phyloP scores from a whole-genome alignment of 116 monocot genomes.

The Posidonia oceanica region DNA sequence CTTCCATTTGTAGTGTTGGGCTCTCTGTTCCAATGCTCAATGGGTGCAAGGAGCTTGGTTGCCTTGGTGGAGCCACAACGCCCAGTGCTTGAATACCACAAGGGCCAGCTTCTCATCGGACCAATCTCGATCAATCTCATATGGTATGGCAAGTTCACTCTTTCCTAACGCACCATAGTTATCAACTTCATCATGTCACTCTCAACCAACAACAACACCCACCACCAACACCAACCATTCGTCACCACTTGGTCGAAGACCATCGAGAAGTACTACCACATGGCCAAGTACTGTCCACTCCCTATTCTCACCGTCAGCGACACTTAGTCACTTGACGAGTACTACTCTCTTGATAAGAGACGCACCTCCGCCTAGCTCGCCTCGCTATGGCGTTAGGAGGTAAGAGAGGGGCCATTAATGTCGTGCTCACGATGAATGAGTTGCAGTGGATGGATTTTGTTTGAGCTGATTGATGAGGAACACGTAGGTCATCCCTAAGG shows the following conservation, averaged over 20 bases:
- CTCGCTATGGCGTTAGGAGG: conserved; percentile 26
- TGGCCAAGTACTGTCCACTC: conserved; percentile 20
- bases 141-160: conserved; percentile 28
- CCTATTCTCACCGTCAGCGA: conserved; percentile 32
- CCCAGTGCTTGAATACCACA: conserved; percentile 7
- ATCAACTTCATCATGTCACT: conserved; percentile 31
- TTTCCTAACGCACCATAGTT: conserved; percentile 24
- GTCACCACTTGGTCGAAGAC: conserved; percentile 61
- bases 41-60: conserved; percentile 7
- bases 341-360: conserved; percentile 40
- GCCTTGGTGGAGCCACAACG: conserved; percentile 5
- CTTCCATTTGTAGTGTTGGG: background rate
- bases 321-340: too few species aligned
- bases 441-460: too few species aligned
- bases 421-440: too few species aligned
- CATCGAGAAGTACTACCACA: conserved; percentile 43
- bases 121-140: conserved; percentile 15
- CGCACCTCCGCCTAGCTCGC: conserved; percentile 30
- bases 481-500: too few species aligned
- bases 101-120: conserved; percentile 13
- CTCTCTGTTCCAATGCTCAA: background rate
- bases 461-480: conserved; percentile 4
- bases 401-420: conserved; percentile 13
- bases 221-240: conserved; percentile 12
- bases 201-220: conserved; percentile 2